These are phyloP conservation scores for Funneliformis mosseae DNA, from an alignment of 192 early-diverging fungal genomes.

Conservation along the genomic window DNA sequence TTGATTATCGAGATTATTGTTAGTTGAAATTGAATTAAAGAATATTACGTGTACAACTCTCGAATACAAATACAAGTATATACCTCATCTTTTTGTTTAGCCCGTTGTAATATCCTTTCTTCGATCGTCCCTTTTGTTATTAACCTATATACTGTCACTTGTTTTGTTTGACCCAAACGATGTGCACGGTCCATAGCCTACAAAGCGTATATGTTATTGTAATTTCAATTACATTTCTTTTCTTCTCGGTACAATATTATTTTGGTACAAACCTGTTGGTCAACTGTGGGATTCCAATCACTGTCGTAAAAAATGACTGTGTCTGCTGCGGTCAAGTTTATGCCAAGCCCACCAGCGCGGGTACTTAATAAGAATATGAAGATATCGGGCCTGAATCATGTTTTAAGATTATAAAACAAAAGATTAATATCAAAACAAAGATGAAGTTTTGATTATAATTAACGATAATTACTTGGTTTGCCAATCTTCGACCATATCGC, in stretches of 20 bases:
- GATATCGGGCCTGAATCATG: constrained; percentile 61
- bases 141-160: constrained; percentile 82
- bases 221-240: background rate
- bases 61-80: background rate
- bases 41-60: background rate
- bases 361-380: constrained; percentile 87
- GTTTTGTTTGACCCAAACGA: constrained; percentile 81
- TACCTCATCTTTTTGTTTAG: constrained; percentile 86
- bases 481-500: constrained; percentile 92
- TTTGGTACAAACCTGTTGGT: constrained; percentile 63
- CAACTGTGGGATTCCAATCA: constrained; percentile 90
- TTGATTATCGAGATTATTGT: background rate
- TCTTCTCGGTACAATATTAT: background rate
- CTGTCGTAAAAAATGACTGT: constrained; percentile 88
- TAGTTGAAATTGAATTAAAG: background rate
- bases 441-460: too few relatives aligned
- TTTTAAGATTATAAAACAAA: background rate
- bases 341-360: constrained; percentile 84
- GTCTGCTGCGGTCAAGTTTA: constrained; percentile 89
- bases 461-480: constrained; percentile 61
- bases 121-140: constrained; percentile 84
- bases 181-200: constrained; percentile 87
- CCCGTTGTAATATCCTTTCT: constrained; percentile 77
- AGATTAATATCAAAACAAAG: background rate
- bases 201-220: background rate